Evolutionary conservation across 441 rosid species (phyloP), one percentile per base, ranked within the genome.

Genomic region (Aleurites moluccanus): DNA sequence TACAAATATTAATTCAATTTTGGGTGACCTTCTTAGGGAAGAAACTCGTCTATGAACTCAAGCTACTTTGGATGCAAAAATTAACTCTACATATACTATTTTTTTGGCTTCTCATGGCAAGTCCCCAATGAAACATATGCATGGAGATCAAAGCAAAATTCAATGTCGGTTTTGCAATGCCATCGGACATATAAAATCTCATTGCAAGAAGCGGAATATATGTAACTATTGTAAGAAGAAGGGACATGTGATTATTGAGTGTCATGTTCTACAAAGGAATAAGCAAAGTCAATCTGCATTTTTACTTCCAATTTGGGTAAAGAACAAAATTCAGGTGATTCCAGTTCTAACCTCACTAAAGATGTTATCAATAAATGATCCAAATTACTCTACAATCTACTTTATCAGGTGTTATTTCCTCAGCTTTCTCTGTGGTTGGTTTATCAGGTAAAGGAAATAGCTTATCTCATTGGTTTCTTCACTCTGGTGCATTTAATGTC

Each of bases 211-310:
- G 57, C 2, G 67, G 9, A 67, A 67, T 27, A 6, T 2, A 10
- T 67, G 67, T 16, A 66, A 67, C 14, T 74, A 66, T 42, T 74
- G 57, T 21, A 74, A 67, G n/a, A 56, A 27, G 7, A 38, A 66
- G 16, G 65, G 55, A 6, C 55, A 66, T 44, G 35, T 66, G 35
- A 45, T 44, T 2, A 33, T 66, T 42, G 21, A 66, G 1, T 74
- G 72, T 44, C n/a, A 6, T 8, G 11, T 40, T 2, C 9, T 74
- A 23, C 6, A 35, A 35, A 66, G 16, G 28, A 56, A 56, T 10
- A 74, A 74, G 20, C 56, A 74, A 25, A 56, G 7, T 9, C 56
- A 74, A 66, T 5, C 23, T 35, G 10, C 38, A 6, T 66, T 18
- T 1, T 6, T 47, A 35, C 38, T 35, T 35, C 38, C 2, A 25